Evolutionary conservation across 2,329 filamentous ascomycete genomes (phyloP), one percentile per base, ranked within the genome.

Genomic region (Cytospora schulzeri): DNA sequence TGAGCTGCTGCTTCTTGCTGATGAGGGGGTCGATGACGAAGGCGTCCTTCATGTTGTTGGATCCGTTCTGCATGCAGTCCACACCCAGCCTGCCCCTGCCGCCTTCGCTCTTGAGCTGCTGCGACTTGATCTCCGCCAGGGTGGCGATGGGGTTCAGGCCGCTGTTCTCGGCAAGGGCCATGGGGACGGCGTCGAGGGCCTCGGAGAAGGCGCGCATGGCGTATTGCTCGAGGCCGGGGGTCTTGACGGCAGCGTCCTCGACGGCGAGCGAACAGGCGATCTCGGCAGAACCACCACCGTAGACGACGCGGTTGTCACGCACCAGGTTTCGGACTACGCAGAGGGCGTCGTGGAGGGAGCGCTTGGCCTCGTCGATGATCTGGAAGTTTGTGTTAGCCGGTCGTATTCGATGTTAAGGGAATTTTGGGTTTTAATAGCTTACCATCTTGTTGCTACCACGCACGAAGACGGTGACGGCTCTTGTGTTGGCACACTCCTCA

Each of bases 361-460:
- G 89, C 83, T 97, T 97, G 62, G 96, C 96, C 80, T 99, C 96
- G 75, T 99, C 96, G 76, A 99, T 98, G 77, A 99, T 97, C 91
- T 96, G 69, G 2, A 26, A 24, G 14, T 24, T 60, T 1, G n/a
- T 50, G 60, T 73, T 67, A 69, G 67, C 62, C 29, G 50, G 54
- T 53, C 14, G 6, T 24, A 15, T 31, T 29, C 8, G 22, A 29
- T n/a, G 14, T 48, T 9, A 35, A 22, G 8, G 51, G 19, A 28
- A n/a, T 50, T 71, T 60, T 67, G 68, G 11, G 7, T 55, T 9
- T 54, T 14, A 29, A n/a, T 17, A 33, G 22, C 85, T 75, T 79
- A 94, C 92, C 95, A 99, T 99, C 85, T 98, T 99, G 86, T 99
- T 99, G 84, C 93, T 96, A 73, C 95, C 95, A 73, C 95, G 86